A percentile compares a stretch with the other conserved stretches of the same genome.
phyloP scores from a whole-genome alignment of 108 stramenopile species.

The Licmophora abbreviata region DNA sequence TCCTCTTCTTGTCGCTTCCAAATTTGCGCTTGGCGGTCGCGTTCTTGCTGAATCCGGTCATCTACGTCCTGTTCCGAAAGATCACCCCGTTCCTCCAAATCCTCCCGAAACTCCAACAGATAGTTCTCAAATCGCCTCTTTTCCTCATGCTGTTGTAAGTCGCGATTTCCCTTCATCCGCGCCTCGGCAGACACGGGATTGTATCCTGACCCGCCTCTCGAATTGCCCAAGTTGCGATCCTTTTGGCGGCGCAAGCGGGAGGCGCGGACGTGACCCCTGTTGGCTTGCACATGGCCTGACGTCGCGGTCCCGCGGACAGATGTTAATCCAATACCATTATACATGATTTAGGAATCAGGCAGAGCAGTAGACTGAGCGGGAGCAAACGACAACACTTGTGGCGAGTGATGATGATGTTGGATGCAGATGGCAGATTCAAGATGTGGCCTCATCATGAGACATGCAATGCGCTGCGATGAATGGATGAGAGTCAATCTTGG shows the following conservation, averaged over 20 bases:
- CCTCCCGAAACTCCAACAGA: constrained; percentile 65
- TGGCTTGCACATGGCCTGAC: constrained; percentile 82
- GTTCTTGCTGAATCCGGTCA: constrained; percentile 41
- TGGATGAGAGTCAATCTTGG: no score
- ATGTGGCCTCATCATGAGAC: no score
- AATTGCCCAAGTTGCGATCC: constrained; percentile 25
- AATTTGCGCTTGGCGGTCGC: constrained; percentile 21
- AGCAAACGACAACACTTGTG: no score
- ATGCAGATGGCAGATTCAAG: no score
- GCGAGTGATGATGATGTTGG: no score
- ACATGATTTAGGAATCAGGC: no score
- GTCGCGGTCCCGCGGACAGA: constrained; percentile 87
- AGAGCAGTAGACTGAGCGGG: no score
- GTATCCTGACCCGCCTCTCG: constrained; percentile 10
- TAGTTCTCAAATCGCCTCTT: constrained; percentile 58
- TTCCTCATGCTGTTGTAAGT: constrained; percentile 66
- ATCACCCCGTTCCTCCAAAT: constrained; percentile 53
- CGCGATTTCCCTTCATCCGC: constrained; percentile 44
- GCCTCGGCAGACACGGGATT: constrained; percentile 46
- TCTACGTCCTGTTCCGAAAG: constrained; percentile 54
- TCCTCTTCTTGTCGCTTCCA: constrained; percentile 21
- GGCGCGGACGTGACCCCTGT: constrained; percentile 72
- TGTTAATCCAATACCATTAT: constrained; percentile 88
- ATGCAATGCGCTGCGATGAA: no score
- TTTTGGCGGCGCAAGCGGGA: constrained; percentile 42